Evolutionary conservation across 176 grass and related monocot genomes (phyloP), one percentile per base, ranked within the genome.

Genomic region (Carex kokanica): DNA sequence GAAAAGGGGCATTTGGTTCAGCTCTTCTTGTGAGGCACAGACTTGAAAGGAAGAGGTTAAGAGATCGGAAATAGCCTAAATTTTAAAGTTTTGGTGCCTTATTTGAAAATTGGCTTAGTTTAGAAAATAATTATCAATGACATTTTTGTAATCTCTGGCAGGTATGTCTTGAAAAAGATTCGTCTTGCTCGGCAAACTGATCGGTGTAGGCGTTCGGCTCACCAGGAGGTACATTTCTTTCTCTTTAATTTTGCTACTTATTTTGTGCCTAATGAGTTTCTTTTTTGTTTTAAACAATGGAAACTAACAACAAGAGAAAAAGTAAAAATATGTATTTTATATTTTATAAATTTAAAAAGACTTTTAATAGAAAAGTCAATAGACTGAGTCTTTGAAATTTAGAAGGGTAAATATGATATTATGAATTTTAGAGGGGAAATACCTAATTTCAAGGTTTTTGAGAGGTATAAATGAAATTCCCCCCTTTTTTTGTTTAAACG

Each of bases 91-190:
- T 51, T 25, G 54, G 18, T 72, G 51, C 8, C 8, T 64, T 63
- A 29, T 75, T 61, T 79, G 45, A 40, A 80, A 34, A 68, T 86
- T 47, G 21, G 24, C 2, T 20, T 88, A 29, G 36, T 83, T 83
- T 67, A 69, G 41, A 12, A 74, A 40, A 69, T 49, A 40, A 14
- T 49, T 75, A 29, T 75, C 13, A 29, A 53, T 53, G 13, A 45
- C 14, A 54, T 75, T 75, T 17, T 29, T 32, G 36, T 74, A 16
- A 10, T 56, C 83, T 58, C 20, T 70, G 72, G 70, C 79, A 98
- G 95, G 84, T 98, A 98, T 82, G 95, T 98, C 29, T 56, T 98
- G 87, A 97, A 97, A 85, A 97, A 94, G 88, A 97, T 97, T 23
- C 88, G 94, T 66, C 92, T 97, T 10, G 94, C 94, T 23, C 94